Percentiles rank a stretch among this genome's conserved stretches.
These are phyloP conservation scores for Cymbopogon flexuosus DNA, from an alignment of 202 grass and related monocot species.

Conservation along the genomic window DNA sequence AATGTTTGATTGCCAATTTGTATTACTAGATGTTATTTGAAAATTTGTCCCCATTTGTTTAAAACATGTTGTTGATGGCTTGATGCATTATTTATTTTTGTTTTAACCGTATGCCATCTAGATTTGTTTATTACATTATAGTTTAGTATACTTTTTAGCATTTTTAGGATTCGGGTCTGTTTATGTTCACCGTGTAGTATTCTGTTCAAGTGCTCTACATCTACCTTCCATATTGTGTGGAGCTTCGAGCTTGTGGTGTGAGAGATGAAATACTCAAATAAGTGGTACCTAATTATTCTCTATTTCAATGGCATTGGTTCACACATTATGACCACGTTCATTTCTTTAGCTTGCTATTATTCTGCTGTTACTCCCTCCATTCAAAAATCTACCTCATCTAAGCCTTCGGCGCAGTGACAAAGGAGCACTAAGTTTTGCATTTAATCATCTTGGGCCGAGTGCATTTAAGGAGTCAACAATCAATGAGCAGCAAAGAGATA, in stretches of 20 bases:
- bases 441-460: no score
- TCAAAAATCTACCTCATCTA: no score
- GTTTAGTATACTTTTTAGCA: not conserved
- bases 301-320: not conserved
- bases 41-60: not conserved
- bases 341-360: conserved; percentile 9
- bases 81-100: not conserved
- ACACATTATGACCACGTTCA: not conserved
- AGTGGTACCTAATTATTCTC: not conserved
- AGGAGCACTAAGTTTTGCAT: no score
- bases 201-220: not conserved
- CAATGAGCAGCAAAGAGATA: no score
- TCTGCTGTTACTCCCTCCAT: not conserved
- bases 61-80: not conserved
- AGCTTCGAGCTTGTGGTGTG: conserved; percentile 19
- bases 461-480: no score
- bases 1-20: not conserved
- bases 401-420: no score
- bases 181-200: not conserved
- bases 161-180: not conserved
- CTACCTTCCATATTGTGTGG: not conserved
- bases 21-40: not conserved
- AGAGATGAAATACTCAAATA: not conserved
- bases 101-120: not conserved
- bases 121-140: not conserved